Evolutionary conservation across 805 yeast genomes (phyloP), one percentile per base, ranked within the genome.

Genomic region (Myxozyma monticola): DNA sequence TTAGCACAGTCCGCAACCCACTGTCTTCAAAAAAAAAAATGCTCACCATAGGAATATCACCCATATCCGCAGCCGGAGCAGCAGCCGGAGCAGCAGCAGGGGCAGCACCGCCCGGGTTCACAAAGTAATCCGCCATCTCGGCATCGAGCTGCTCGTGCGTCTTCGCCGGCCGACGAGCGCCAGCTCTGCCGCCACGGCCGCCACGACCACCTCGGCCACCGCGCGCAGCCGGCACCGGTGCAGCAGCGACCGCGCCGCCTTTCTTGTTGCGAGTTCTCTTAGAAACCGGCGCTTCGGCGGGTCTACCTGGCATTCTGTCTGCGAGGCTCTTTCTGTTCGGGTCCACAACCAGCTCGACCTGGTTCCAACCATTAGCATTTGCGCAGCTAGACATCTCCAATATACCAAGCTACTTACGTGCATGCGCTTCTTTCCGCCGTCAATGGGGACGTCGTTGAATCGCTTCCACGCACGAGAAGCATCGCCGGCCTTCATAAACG

Each of bases 111-210:
- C 47, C 28, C n/a, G 51, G 42, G 31, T 48, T 41, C 35, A 62
- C 67, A 57, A 91, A 90, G 74, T 91, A 91, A 68, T 90, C 98
- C 57, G 89, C 85, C 99, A 93, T 91, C 75, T 91, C 98, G 68
- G 90, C 96, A 72, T 93, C 99, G 67, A 91, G 81, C 72, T 93
- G 91, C 69, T 87, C 98, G 58, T 86, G 76, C 45, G 96, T 82
- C 79, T 89, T 89, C 72, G 78, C 76, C 54, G 75, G 76, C 52
- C 77, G 75, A 60, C 67, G 51, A 31, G 56, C 53, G 57, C 63
- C 48, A 54, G 37, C 41, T 7, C 50, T 42, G 9, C 49, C 45
- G 10, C 33, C 35, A 18, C 54, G 39, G 39, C 54, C 46, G 17
- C 61, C 58, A 55, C 64, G 61, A 58, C 62, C 64, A 38, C 47